Conservation (phyloP, 2,329 filamentous ascomycete species). For the Metarhizium album region DNA sequence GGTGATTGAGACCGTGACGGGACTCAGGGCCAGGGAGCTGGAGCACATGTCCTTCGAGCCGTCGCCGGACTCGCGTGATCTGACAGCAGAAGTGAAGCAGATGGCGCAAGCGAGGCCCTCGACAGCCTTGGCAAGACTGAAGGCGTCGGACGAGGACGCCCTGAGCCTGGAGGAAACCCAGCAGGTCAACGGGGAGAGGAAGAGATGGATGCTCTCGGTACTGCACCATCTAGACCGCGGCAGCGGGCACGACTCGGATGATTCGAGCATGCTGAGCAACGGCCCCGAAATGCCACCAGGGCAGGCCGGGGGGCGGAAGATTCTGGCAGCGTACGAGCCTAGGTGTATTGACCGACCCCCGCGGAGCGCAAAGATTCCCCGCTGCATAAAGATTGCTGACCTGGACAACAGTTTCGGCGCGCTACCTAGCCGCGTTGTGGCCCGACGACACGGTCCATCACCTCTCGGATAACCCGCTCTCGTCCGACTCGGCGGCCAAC, state of each 20-base stretch:
- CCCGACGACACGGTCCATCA: slow-evolving; percentile 3
- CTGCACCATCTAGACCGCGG: slow-evolving; percentile 35
- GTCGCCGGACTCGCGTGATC: neutral
- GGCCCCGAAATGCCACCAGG: neutral
- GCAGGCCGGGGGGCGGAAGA: slow-evolving; percentile 14
- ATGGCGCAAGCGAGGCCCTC: slow-evolving; percentile 9
- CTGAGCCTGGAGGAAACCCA: neutral
- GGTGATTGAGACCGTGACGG: neutral
- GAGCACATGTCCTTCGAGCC: neutral
- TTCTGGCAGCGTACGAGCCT: slow-evolving; percentile 41
- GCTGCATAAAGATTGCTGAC: neutral
- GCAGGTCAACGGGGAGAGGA: slow-evolving; percentile 15
- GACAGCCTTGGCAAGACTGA: slow-evolving; percentile 9
- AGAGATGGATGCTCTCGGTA: slow-evolving; percentile 47
- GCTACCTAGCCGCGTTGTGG: neutral
- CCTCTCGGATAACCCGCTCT: slow-evolving; percentile 4
- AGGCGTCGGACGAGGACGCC: slow-evolving; percentile 3
- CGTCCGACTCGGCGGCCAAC: slow-evolving; percentile 2
- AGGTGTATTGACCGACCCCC: slow-evolving; percentile 26
- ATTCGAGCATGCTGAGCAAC: neutral
- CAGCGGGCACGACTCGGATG: neutral
- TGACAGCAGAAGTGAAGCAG: slow-evolving; percentile 2
- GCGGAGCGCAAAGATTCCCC: neutral
- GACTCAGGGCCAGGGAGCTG: neutral
- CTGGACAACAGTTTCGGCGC: neutral